phyloP scores from a whole-genome alignment of 2,329 filamentous ascomycete species.

The Raffaelea ambrosiae region DNA sequence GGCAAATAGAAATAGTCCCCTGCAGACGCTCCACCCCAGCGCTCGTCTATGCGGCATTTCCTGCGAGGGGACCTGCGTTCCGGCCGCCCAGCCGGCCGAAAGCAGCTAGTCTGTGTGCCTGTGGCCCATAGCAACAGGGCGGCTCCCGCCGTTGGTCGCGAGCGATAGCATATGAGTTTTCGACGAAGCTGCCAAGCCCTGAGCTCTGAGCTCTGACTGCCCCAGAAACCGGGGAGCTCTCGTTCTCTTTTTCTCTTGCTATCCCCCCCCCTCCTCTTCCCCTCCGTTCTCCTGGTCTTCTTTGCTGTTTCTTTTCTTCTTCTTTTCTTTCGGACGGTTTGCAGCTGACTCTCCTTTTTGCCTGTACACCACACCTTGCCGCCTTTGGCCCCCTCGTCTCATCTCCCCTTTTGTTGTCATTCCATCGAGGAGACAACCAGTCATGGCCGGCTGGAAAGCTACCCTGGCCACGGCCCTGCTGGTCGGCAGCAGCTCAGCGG shows the following conservation, averaged over 20 bases:
- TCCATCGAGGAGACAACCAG: not conserved
- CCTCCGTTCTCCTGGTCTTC: not conserved
- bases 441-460: conserved; percentile 9
- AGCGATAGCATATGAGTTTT: not conserved
- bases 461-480: conserved; percentile 11
- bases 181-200: not conserved
- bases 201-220: not conserved
- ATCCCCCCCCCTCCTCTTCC: not conserved
- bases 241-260: not conserved
- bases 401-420: not conserved
- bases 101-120: too few species aligned
- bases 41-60: too few species aligned
- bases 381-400: too few species aligned
- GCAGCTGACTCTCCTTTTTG: too few species aligned
- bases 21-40: too few species aligned
- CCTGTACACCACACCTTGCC: too few species aligned
- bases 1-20: too few species aligned
- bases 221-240: not conserved
- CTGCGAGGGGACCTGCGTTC: too few species aligned
- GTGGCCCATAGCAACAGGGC: not conserved
- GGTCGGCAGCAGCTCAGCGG: conserved; percentile 7
- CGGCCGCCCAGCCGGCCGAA: too few species aligned
- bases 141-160: not conserved
- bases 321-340: not conserved
- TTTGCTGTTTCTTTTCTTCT: not conserved